Evolutionary conservation across 345 rosid species (phyloP), one percentile per base, ranked within the genome.

Genomic region (Syzygium aqueum): DNA sequence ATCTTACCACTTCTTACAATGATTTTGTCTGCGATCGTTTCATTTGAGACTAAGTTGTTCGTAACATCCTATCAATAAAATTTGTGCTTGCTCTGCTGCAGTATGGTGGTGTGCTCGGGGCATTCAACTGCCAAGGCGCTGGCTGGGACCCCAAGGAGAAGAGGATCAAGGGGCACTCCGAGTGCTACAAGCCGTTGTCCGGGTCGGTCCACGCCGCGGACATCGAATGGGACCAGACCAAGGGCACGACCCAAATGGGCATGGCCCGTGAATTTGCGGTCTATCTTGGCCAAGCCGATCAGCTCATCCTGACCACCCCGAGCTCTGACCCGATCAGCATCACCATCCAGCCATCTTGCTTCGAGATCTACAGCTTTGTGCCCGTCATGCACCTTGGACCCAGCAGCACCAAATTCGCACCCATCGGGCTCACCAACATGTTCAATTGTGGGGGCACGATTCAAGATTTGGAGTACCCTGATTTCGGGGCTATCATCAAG

Each of bases 71-170:
- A 43, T 43, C 46, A 43, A 43, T 43, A 43, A 43, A 43, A 43
- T 43, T 43, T 43, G 22, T 87, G 59, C 12, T 57, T 12, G 59
- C 13, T 17, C 40, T 49, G 54, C 53, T 84, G 77, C 90, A 97
- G 98, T 93, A 86, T 88, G 98, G 98, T 88, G 98, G 96, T 6
- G 98, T 97, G 50, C 91, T 97, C 28, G 98, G 99, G 82, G 97
- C 96, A 65, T 96, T 97, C 89, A 97, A 97, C 87, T 97, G 98
- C 89, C 98, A 97, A 94, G 98, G 99, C 88, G 96, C 95, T 28
- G 98, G 98, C 2, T 97, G 99, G 99, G 94, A 93, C 87, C 92
- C 91, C 23, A 90, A 93, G 89, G 94, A 92, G 87, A 85, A 33
- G 84, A 92, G 90, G 89, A 91, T 96, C 89, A 89, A 28, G 87